Evolutionary conservation across 345 rosid species (phyloP).

Genomic region (Firmiana major): DNA sequence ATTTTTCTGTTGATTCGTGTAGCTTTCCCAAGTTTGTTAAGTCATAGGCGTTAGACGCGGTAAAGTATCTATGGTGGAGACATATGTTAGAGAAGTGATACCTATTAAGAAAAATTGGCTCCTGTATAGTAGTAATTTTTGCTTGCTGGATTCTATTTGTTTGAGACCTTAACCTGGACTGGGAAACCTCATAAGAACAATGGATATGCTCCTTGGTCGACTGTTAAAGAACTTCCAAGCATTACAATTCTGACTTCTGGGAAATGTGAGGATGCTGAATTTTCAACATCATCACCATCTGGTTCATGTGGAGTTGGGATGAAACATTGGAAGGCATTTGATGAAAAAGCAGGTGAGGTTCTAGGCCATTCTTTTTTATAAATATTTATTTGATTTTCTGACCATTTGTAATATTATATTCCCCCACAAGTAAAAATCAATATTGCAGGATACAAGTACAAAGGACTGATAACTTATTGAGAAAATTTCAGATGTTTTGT

Average conservation of each 20-base stretch:
- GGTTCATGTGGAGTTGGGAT: not conserved
- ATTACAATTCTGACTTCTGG: not conserved
- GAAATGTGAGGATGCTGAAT: not conserved
- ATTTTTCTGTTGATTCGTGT: not conserved
- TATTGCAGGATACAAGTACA: not conserved
- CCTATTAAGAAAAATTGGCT: not conserved
- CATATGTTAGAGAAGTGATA: not conserved
- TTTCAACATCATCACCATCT: not conserved
- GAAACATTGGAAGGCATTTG: not conserved
- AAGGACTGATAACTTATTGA: not conserved
- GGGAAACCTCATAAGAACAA: not conserved
- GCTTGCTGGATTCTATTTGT: not conserved
- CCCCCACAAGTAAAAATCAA: not conserved
- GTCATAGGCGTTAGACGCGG: not conserved
- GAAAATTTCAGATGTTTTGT: not conserved
- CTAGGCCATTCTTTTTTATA: not conserved
- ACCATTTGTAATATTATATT: not conserved
- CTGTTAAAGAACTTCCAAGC: not conserved
- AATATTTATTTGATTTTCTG: not conserved
- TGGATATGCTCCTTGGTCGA: not conserved
- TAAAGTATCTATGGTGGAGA: not conserved
- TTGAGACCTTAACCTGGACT: conserved; percentile 1
- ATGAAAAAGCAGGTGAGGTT: not conserved
- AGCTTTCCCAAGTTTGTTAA: not conserved
- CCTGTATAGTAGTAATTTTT: not conserved